A percentile compares a stretch with the other conserved stretches of the same genome.
Evolutionary conservation across 2,329 filamentous ascomycete species (phyloP).

Genomic region (Capronia epimyces): DNA sequence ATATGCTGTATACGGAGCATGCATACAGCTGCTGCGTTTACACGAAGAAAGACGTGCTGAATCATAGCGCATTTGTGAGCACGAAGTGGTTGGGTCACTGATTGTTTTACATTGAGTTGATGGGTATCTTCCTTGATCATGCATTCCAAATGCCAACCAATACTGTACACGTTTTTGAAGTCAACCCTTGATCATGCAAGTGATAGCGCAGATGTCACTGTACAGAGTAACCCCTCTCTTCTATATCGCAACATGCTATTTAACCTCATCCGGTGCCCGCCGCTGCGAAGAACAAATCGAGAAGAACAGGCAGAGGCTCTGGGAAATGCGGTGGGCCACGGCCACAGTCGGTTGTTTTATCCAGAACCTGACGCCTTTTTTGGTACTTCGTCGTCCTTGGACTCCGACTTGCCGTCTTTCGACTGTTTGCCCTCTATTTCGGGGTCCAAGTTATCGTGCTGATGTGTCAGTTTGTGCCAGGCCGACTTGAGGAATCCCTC

Average conservation of each 20-base stretch:
- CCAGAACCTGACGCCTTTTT: slow-evolving; percentile 40
- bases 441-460: slow-evolving; percentile 41
- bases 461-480: slow-evolving; percentile 87
- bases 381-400: slow-evolving; percentile 32
- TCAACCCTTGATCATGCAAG: not conserved
- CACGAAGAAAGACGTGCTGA: too few relatives aligned
- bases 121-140: slow-evolving; percentile 9
- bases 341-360: slow-evolving; percentile 28
- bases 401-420: slow-evolving; percentile 24
- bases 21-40: not conserved
- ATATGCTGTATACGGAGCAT: too few relatives aligned
- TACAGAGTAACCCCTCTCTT: not conserved
- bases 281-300: slow-evolving; percentile 22
- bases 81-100: not conserved
- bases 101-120: slow-evolving; percentile 9
- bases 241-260: not conserved
- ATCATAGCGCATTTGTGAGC: too few relatives aligned
- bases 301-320: slow-evolving; percentile 4
- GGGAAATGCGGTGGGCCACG: too few relatives aligned
- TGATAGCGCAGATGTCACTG: not conserved
- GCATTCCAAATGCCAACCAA: not conserved
- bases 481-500: slow-evolving; percentile 90
- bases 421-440: slow-evolving; percentile 33
- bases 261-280: slow-evolving; percentile 11
- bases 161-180: slow-evolving; percentile 11